Evolutionary conservation across 2,329 filamentous ascomycete genomes (phyloP), one percentile per base, ranked within the genome.

Genomic region (Dactylellina leptospora): DNA sequence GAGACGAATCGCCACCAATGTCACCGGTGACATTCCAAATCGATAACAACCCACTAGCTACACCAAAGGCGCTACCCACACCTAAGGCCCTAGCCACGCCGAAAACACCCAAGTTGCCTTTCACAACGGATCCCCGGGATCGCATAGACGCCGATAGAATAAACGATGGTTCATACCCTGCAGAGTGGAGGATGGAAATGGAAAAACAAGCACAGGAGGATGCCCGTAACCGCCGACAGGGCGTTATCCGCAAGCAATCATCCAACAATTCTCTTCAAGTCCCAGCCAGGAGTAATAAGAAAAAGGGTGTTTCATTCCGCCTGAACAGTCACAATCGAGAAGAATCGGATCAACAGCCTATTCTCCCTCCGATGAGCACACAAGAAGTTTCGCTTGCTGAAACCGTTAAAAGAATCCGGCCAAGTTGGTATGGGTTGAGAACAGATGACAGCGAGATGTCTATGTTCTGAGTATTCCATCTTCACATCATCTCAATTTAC

Each of bases 11-110:
- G 8, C 68, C 68, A 40, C 68, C 68, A 3, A 48, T 62, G 18
- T 72, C 68, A 4, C 68, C 68, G 9, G 68, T 72, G 22, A 72
- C 59, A 5, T 72, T 72, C 48, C 44, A 48, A 11, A 64, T 72
- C 11, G 68, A 72, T 28, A 51, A 62, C 38, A 63, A 72, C 30
- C 59, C 68, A 6, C n/a, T 47, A 22, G 25, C 27, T 2, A 45
- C 60, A 13, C n/a, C n/a, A n/a, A n/a, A n/a, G n/a, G n/a, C n/a
- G n/a, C n/a, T n/a, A n/a, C n/a, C n/a, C n/a, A n/a, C n/a, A n/a
- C n/a, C n/a, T n/a, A n/a, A n/a, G n/a, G n/a, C n/a, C n/a, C n/a
- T n/a, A n/a, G n/a, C n/a, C n/a, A n/a, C n/a, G n/a, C 38, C 53
- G 2, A 58, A 66, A 44, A 54, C 63, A 3, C 47, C 58, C 9